Evolutionary conservation across 176 grass and related monocot genomes (phyloP), one percentile per base, ranked within the genome.

Genomic region (Phragmites australis): DNA sequence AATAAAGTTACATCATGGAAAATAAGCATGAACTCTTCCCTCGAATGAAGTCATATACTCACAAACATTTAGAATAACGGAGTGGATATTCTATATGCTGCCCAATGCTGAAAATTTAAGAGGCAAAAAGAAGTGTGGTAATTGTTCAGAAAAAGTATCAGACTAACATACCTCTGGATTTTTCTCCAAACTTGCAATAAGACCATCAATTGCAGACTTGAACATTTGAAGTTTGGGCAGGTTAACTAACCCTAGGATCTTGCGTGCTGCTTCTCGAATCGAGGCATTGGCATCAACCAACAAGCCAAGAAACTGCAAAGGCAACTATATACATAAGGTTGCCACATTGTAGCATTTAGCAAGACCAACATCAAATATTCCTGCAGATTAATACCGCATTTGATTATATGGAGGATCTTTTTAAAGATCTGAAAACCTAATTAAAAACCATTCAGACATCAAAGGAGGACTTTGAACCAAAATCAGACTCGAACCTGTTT

Each of bases 291-390:
- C 52, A 89, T 99, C 92, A 59, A 81, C 74, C 75, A 95, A 82
- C 80, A 95, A 81, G 40, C 84, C 86, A 78, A 94, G 87, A 83
- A 99, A 95, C 92, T 99, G 78, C 83, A 89, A 52, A 86, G 46
- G 27, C 23, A 79, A 41, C 17, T 59, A 25, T 22, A 87, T 42
- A 43, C 55, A 78, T 77, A 66, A 42, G 89, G 51, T 77, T 21
- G 13, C 27, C 7, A 81, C 71, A 75, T 26, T 66, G 71, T 32
- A 53, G 59, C 23, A 60, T 59, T 72, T 55, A 57, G 63, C 1
- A 53, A 76, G 7, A 75, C 21, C n/a, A 67, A 74, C 6, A 64
- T 64, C 8, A 79, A 72, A 58, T 32, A 77, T 3, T 72, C 16
- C 57, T 57, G 57, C 17, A 72, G 9, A 66, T 56, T 6, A 44